Conservation (phyloP, 768 basidiomycete genomes). For the Candolleomyces eurysporus region DNA sequence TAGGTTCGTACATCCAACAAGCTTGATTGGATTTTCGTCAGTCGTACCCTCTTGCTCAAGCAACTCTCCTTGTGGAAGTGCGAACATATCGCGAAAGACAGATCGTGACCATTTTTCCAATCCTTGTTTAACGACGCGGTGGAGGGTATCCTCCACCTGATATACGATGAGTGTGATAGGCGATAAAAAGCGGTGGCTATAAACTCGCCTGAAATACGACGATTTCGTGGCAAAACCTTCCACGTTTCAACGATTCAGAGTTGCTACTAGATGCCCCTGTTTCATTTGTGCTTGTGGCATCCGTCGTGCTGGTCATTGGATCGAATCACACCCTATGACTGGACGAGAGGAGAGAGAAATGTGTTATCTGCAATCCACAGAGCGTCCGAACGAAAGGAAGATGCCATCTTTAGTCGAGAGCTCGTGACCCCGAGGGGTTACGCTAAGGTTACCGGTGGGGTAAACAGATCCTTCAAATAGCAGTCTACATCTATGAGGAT, state of each 20-base stretch:
- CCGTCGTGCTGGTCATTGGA: too few species aligned
- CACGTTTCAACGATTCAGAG: neutral
- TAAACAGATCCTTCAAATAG: too few species aligned
- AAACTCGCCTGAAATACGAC: neutral
- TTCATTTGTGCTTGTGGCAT: too few species aligned
- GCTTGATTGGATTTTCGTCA: neutral
- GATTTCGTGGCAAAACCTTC: neutral
- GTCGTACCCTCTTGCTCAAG: neutral
- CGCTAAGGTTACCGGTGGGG: too few species aligned
- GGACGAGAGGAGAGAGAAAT: too few species aligned
- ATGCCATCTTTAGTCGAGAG: too few species aligned
- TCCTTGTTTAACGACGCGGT: neutral
- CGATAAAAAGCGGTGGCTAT: neutral
- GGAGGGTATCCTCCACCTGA: neutral
- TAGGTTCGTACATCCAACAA: neutral
- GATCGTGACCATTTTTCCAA: neutral
- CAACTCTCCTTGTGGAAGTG: neutral
- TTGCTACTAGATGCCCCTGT: neutral
- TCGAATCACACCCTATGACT: too few species aligned
- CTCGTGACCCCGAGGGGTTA: too few species aligned
- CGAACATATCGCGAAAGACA: neutral
- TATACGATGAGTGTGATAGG: neutral
- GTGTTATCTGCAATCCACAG: too few species aligned
- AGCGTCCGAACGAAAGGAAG: too few species aligned
- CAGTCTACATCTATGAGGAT: too few species aligned